A percentile compares a stretch with the other conserved stretches of the same genome.
These are phyloP conservation scores for Malassezia arunalokei DNA, from an alignment of 1,284 basidiomycete genomes.

Conservation along the genomic window DNA sequence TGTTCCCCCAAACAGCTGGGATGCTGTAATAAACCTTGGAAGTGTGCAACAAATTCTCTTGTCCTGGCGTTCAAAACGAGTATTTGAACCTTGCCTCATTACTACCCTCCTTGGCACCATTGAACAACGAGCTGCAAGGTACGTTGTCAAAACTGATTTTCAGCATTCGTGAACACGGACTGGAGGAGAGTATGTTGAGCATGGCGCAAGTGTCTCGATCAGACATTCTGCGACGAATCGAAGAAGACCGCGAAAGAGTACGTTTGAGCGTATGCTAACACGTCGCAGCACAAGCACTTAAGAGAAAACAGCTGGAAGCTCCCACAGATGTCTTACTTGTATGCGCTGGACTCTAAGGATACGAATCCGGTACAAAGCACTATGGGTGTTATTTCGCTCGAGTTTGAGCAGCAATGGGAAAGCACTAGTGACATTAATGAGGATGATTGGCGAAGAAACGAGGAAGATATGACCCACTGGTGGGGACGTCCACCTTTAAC, in stretches of 20 bases:
- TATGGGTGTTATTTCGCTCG: slow-evolving; percentile 15
- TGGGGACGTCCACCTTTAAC: slow-evolving; percentile 12
- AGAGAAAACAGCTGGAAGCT: slow-evolving; percentile 81
- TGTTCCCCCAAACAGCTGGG: slow-evolving; percentile 18
- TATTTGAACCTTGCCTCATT: slow-evolving; percentile 11
- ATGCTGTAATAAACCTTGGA: slow-evolving; percentile 20
- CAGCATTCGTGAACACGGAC: slow-evolving; percentile 46
- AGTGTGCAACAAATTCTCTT: slow-evolving; percentile 18
- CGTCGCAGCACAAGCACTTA: slow-evolving; percentile 63
- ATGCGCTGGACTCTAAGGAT: slow-evolving; percentile 1
- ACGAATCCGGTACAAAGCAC: not conserved
- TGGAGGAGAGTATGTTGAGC: slow-evolving; percentile 46
- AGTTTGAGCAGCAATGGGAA: slow-evolving; percentile 29
- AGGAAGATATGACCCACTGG: slow-evolving; percentile 20
- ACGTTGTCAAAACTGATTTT: slow-evolving; percentile 1
- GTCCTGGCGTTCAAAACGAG: slow-evolving; percentile 15
- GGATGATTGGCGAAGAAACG: slow-evolving; percentile 20
- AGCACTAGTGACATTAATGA: slow-evolving; percentile 25
- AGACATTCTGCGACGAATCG: slow-evolving; percentile 75
- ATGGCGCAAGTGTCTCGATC: slow-evolving; percentile 1
- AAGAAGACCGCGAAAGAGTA: slow-evolving; percentile 45
- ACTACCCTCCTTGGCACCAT: not conserved
- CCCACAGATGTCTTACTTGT: slow-evolving; percentile 50
- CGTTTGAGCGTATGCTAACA: not conserved
- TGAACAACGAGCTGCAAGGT: slow-evolving; percentile 2